phyloP scores from a whole-genome alignment of 2,329 filamentous ascomycete species.

The Diaporthe caulivora region DNA sequence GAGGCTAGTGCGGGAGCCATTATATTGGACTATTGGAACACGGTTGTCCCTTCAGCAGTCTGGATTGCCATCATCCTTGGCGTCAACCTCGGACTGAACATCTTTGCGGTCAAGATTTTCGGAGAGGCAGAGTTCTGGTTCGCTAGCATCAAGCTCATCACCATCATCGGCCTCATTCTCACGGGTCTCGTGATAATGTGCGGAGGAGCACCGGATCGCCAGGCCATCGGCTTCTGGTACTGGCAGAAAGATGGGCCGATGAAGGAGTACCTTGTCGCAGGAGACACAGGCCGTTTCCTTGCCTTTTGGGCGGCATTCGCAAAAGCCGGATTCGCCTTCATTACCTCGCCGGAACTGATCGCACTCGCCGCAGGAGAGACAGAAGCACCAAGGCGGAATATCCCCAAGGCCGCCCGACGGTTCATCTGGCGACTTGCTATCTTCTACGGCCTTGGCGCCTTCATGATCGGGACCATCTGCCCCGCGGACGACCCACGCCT shows the following conservation, averaged over 20 bases:
- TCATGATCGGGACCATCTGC: conserved; percentile 72
- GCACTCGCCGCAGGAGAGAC: conserved; percentile 75
- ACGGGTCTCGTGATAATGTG: conserved; percentile 39
- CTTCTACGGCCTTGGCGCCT: conserved; percentile 73
- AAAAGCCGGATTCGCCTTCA: conserved; percentile 72
- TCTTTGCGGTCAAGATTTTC: conserved; percentile 39
- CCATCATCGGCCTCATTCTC: conserved; percentile 39
- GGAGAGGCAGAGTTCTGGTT: conserved; percentile 44
- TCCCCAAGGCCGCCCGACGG: conserved; percentile 73
- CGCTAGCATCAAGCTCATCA: conserved; percentile 43
- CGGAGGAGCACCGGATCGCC: conserved; percentile 30
- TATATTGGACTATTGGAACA: conserved; percentile 53
- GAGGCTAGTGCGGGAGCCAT: conserved; percentile 60
- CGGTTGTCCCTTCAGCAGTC: conserved; percentile 31
- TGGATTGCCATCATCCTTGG: conserved; percentile 40
- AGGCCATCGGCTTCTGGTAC: conserved; percentile 50
- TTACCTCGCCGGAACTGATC: conserved; percentile 72
- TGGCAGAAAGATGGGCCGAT: conserved; percentile 58
- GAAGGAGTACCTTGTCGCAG: conserved; percentile 59
- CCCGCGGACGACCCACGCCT: conserved; percentile 74
- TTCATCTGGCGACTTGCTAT: conserved; percentile 73
- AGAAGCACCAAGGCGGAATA: conserved; percentile 72
- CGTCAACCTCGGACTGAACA: conserved; percentile 36
- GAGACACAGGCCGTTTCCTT: conserved; percentile 65
- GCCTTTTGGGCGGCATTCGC: conserved; percentile 70